phyloP scores from a whole-genome alignment of 164 flowering plant genomes.

The Aristolochia contorta region DNA sequence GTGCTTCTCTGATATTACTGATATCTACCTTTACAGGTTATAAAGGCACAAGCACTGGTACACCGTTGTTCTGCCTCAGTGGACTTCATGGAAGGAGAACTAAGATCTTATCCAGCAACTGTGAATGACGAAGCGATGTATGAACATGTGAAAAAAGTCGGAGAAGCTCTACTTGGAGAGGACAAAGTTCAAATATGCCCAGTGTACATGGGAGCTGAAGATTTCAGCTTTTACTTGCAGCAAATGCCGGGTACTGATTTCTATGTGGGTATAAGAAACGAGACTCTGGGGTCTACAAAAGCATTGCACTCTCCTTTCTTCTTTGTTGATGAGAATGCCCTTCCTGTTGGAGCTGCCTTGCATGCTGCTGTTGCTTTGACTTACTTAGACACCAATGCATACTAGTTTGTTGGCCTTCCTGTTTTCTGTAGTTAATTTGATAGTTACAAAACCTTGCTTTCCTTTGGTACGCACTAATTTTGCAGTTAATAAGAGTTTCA shows the following conservation, averaged over 20 bases:
- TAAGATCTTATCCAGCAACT: slow-evolving; percentile 39
- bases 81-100: slow-evolving; percentile 48
- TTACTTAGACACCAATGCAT: slow-evolving; percentile 28
- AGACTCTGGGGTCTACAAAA: slow-evolving; percentile 18
- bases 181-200: slow-evolving; percentile 26
- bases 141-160: slow-evolving; percentile 42
- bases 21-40: slow-evolving; percentile 26
- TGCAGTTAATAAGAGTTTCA: too few species aligned
- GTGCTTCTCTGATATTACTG: not conserved
- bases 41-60: slow-evolving; percentile 47
- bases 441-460: too few species aligned
- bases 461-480: too few species aligned
- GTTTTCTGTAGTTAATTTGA: too few species aligned
- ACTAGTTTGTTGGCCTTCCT: not conserved
- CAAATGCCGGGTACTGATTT: slow-evolving; percentile 37
- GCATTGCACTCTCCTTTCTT: slow-evolving; percentile 48
- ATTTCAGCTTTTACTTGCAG: slow-evolving; percentile 57
- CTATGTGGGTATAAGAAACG: slow-evolving; percentile 40
- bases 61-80: slow-evolving; percentile 40
- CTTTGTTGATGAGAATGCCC: slow-evolving; percentile 48
- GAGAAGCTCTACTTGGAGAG: slow-evolving; percentile 40
- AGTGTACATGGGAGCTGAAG: slow-evolving; percentile 52
- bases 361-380: slow-evolving; percentile 66
- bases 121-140: slow-evolving; percentile 47
- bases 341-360: slow-evolving; percentile 67